These are phyloP conservation scores for Cucumis cinereus DNA, from an alignment of 306 rosid species.

Conservation along the genomic window DNA sequence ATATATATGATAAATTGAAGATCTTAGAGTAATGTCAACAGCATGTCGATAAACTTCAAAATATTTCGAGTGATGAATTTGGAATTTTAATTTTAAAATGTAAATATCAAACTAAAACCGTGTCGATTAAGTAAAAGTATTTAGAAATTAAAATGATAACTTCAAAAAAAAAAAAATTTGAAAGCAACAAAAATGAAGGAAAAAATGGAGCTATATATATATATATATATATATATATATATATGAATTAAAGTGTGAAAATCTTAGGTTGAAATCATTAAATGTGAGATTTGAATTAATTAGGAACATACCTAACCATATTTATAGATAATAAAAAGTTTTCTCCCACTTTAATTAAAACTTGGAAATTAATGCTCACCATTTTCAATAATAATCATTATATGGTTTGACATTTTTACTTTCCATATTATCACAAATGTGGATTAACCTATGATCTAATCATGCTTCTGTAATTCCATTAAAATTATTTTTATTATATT, in stretches of 20 bases:
- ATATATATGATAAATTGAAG: too few species aligned
- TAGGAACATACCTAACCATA: not conserved
- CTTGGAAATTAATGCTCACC: not conserved
- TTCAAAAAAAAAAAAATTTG: not conserved
- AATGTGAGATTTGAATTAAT: not conserved
- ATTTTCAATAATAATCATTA: not conserved
- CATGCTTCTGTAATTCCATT: not conserved
- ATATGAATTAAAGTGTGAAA: not conserved
- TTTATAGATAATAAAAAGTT: not conserved
- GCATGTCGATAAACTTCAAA: too few species aligned
- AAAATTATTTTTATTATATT: too few species aligned
- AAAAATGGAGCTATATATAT: not conserved
- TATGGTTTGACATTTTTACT: not conserved
- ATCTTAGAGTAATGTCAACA: too few species aligned
- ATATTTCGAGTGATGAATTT: too few species aligned
- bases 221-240: too few species aligned
- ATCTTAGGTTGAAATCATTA: not conserved
- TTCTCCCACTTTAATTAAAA: not conserved
- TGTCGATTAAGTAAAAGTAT: too few species aligned
- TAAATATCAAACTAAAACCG: too few species aligned
- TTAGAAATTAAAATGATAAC: too few species aligned
- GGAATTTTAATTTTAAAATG: too few species aligned
- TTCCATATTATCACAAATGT: not conserved
- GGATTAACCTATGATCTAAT: not conserved
- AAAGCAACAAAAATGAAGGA: not conserved